phyloP scores from a whole-genome alignment of 345 rosid genomes.

The Angophora floribunda region DNA sequence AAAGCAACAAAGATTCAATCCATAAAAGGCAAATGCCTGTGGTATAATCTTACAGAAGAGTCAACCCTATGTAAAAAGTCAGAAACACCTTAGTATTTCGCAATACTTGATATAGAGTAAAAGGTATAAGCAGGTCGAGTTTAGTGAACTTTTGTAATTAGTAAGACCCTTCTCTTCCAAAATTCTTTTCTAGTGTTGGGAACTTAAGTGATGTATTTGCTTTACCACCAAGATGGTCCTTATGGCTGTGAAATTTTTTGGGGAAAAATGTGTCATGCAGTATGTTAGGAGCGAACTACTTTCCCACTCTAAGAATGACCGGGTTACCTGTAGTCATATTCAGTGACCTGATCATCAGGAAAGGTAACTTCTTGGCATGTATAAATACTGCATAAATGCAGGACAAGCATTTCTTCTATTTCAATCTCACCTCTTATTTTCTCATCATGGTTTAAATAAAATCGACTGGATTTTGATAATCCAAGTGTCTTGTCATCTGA shows the following conservation, averaged over 20 bases:
- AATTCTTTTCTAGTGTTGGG: neutral
- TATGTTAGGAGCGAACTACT: neutral
- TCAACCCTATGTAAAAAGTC: neutral
- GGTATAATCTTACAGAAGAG: neutral
- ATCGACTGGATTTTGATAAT: neutral
- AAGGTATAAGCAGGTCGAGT: neutral
- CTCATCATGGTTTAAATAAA: neutral
- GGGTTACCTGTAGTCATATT: neutral
- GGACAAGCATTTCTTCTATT: neutral
- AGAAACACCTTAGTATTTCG: rapidly evolving
- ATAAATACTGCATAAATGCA: neutral
- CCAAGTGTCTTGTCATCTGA: neutral
- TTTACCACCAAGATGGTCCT: neutral
- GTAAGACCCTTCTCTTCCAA: neutral
- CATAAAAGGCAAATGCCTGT: neutral
- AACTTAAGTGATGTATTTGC: neutral
- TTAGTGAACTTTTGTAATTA: neutral
- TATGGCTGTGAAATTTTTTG: neutral
- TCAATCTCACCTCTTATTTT: neutral
- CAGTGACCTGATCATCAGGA: neutral
- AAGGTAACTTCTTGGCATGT: neutral
- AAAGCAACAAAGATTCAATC: neutral
- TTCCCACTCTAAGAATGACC: neutral
- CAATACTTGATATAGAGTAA: neutral
- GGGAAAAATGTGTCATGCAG: neutral